Conservation (phyloP, 2,329 filamentous ascomycete species). For the Aspergillus ochraceoroseus region DNA sequence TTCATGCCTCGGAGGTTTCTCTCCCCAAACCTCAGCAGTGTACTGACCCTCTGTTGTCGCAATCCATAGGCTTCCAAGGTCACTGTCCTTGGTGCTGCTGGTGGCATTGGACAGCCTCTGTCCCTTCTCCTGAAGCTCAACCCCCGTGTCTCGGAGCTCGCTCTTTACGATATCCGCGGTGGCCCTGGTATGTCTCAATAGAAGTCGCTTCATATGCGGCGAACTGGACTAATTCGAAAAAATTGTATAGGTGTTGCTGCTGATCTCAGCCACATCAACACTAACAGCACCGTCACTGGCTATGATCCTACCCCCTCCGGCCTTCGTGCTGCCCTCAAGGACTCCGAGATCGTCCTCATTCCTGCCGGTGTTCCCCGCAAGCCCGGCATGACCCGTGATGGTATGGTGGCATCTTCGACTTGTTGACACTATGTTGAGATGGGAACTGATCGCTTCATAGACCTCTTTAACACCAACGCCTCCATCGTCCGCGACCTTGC, state of each 20-base stretch:
- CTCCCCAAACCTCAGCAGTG: slow-evolving; percentile 4
- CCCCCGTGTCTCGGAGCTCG: slow-evolving; percentile 86
- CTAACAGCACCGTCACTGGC: slow-evolving; percentile 89
- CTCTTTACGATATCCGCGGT: slow-evolving; percentile 95
- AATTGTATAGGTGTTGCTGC: slow-evolving; percentile 77
- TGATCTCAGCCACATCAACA: slow-evolving; percentile 98
- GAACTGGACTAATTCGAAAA: slow-evolving; percentile 10
- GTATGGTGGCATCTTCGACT: slow-evolving; percentile 39
- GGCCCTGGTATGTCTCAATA: slow-evolving; percentile 67
- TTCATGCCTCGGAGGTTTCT: slow-evolving; percentile 15
- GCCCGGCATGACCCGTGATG: slow-evolving; percentile 98
- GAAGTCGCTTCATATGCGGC: slow-evolving; percentile 1
- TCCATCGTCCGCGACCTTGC: slow-evolving; percentile 98
- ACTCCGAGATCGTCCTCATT: slow-evolving; percentile 90
- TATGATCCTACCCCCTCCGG: slow-evolving; percentile 73
- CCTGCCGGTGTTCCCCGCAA: slow-evolving; percentile 98
- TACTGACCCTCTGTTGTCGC: slow-evolving; percentile 15
- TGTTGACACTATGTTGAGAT: background rate
- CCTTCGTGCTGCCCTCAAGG: slow-evolving; percentile 74
- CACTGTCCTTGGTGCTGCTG: slow-evolving; percentile 89
- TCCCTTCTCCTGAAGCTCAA: slow-evolving; percentile 98
- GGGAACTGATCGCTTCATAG: slow-evolving; percentile 40
- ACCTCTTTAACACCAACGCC: slow-evolving; percentile 99
- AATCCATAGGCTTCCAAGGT: slow-evolving; percentile 81
- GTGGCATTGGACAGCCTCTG: slow-evolving; percentile 96